Evolutionary conservation across 768 basidiomycete species (phyloP).

Genomic region (Mycena polygramma): DNA sequence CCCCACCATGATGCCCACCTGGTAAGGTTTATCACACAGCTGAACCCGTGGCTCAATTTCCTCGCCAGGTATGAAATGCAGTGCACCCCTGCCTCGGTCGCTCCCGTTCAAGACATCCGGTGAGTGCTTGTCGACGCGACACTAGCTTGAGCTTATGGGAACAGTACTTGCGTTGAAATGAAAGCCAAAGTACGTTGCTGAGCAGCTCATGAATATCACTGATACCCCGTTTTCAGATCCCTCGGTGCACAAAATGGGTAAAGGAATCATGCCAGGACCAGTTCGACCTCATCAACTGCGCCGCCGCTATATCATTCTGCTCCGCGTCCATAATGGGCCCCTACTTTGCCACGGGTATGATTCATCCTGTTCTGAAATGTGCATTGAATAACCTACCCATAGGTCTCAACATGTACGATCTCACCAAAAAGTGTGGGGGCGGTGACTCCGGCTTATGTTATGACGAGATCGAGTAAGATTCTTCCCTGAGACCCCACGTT

Average conservation of each 20-base stretch:
- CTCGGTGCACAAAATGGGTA: slow-evolving; percentile 58
- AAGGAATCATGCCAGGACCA: slow-evolving; percentile 55
- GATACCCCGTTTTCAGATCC: slow-evolving; percentile 45
- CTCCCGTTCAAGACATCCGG: slow-evolving; percentile 51
- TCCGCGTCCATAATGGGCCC: slow-evolving; percentile 39
- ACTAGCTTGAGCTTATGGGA: neutral
- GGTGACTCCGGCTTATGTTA: slow-evolving; percentile 9
- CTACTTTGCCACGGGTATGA: slow-evolving; percentile 30
- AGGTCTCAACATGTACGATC: slow-evolving; percentile 29
- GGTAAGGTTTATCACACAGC: neutral
- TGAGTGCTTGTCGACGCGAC: neutral
- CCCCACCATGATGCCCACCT: slow-evolving; percentile 20
- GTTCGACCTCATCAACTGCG: slow-evolving; percentile 58
- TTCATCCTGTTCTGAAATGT: neutral
- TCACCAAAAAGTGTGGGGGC: slow-evolving; percentile 19
- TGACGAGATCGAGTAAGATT: slow-evolving; percentile 10
- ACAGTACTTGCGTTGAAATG: slow-evolving; percentile 56
- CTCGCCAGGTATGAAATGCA: slow-evolving; percentile 53
- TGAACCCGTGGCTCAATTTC: neutral
- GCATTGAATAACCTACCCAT: neutral
- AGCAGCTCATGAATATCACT: neutral
- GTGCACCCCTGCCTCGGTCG: slow-evolving; percentile 48
- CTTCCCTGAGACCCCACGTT: neutral
- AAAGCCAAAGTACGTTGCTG: slow-evolving; percentile 50
- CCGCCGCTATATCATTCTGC: slow-evolving; percentile 57